Evolutionary conservation across 1,284 basidiomycete genomes (phyloP).

Genomic region (Schizopora paradoxa): DNA sequence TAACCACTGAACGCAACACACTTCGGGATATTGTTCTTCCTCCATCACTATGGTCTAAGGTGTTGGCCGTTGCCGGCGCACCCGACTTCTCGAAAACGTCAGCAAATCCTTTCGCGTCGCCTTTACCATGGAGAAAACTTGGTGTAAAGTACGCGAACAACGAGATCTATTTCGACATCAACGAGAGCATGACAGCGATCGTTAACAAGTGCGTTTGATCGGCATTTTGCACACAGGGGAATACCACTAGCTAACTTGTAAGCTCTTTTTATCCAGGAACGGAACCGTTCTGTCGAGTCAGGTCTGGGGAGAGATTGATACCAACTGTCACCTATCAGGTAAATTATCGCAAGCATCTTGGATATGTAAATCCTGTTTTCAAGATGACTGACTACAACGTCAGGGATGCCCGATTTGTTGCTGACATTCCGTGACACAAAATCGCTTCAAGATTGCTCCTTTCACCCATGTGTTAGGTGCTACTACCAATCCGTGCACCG

Average conservation of each 20-base stretch:
- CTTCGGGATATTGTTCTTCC: slow-evolving; percentile 90
- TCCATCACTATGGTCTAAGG: slow-evolving; percentile 78
- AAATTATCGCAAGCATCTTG: slow-evolving; percentile 17
- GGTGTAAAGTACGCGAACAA: slow-evolving; percentile 85
- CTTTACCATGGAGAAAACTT: slow-evolving; percentile 90
- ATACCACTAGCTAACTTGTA: no score
- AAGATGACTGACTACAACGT: no score
- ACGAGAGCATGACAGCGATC: slow-evolving; percentile 79
- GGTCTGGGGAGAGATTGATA: slow-evolving; percentile 78
- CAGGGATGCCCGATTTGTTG: slow-evolving; percentile 85
- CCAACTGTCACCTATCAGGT: slow-evolving; percentile 82
- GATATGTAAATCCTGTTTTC: no score
- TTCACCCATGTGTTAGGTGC: slow-evolving; percentile 88
- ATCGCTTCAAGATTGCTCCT: slow-evolving; percentile 73
- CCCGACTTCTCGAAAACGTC: slow-evolving; percentile 37
- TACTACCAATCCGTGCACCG: slow-evolving; percentile 23
- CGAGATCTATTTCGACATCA: slow-evolving; percentile 91
- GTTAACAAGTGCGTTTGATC: slow-evolving; percentile 67
- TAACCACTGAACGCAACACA: slow-evolving; percentile 91
- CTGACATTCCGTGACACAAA: slow-evolving; percentile 78
- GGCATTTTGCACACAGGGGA: background rate
- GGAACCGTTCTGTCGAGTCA: slow-evolving; percentile 69
- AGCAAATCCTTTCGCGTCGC: slow-evolving; percentile 79
- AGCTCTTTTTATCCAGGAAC: slow-evolving; percentile 40
- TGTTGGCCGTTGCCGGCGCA: slow-evolving; percentile 58